Conservation (phyloP, 2,329 filamentous ascomycete genomes). For the Periglandula ipomoeae region DNA sequence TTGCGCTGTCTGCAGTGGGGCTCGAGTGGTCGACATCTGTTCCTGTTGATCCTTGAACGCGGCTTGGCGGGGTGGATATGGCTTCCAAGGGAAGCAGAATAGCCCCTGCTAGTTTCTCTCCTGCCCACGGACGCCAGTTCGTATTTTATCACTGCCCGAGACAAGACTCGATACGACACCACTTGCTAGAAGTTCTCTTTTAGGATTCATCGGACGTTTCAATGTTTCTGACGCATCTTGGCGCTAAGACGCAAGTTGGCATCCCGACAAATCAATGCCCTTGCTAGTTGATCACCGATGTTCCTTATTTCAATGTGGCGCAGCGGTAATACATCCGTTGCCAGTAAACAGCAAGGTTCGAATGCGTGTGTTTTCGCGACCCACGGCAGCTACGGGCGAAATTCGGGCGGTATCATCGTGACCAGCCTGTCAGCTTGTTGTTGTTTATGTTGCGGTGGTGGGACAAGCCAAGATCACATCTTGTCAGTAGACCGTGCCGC, state of each 20-base stretch:
- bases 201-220: neutral
- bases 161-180: no score
- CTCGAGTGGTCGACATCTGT: neutral
- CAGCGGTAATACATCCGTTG: neutral
- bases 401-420: neutral
- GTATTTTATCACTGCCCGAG: no score
- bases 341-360: no score
- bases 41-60: constrained; percentile 1
- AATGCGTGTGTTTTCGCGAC: neutral
- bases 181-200: no score
- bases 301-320: neutral
- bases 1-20: constrained; percentile 4
- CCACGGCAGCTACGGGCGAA: neutral
- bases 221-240: neutral
- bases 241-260: no score
- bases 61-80: constrained; percentile 2
- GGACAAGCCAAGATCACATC: constrained; percentile 4
- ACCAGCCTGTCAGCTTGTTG: neutral
- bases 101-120: neutral
- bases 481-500: neutral
- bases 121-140: neutral
- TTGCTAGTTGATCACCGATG: neutral
- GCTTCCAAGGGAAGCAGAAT: neutral
- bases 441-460: neutral
- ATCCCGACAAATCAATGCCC: no score